Percentiles rank a stretch among this genome's conserved stretches.
phyloP scores from a whole-genome alignment of 257 asterid genomes.

The Nicotiana knightiana region DNA sequence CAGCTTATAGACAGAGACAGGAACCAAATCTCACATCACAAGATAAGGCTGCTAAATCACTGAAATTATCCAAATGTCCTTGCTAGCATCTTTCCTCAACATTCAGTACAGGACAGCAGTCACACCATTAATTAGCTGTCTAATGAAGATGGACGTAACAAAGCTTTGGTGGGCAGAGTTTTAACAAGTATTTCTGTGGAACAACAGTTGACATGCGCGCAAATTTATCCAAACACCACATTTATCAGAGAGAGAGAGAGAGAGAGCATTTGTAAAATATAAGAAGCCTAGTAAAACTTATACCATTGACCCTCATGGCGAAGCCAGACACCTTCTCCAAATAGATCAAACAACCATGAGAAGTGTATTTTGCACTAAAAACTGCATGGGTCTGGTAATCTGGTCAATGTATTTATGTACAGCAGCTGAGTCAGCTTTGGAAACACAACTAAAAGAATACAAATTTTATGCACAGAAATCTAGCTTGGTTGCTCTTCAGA shows the following conservation, averaged over 20 bases:
- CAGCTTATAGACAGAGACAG: conserved; percentile 2
- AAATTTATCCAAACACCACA: background rate
- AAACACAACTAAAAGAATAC: background rate
- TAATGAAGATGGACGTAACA: background rate
- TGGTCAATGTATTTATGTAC: background rate
- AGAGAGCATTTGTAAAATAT: background rate
- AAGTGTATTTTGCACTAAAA: background rate
- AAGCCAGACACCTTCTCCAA: conserved; percentile 1
- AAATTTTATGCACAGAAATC: background rate
- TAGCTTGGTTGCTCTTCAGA: background rate
- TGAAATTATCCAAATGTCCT: background rate
- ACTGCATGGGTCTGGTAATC: background rate
- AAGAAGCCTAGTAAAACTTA: background rate
- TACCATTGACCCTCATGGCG: background rate
- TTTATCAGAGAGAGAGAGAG: background rate
- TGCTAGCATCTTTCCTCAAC: background rate
- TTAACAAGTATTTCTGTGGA: background rate
- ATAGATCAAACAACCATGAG: background rate
- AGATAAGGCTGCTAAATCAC: background rate
- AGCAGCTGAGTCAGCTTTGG: background rate
- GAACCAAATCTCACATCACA: background rate
- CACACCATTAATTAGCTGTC: background rate
- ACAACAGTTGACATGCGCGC: background rate
- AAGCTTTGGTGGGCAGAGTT: background rate
- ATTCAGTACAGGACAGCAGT: background rate